Evolutionary conservation across 495 filamentous ascomycete species (phyloP).

Genomic region (Neurospora sp.): DNA sequence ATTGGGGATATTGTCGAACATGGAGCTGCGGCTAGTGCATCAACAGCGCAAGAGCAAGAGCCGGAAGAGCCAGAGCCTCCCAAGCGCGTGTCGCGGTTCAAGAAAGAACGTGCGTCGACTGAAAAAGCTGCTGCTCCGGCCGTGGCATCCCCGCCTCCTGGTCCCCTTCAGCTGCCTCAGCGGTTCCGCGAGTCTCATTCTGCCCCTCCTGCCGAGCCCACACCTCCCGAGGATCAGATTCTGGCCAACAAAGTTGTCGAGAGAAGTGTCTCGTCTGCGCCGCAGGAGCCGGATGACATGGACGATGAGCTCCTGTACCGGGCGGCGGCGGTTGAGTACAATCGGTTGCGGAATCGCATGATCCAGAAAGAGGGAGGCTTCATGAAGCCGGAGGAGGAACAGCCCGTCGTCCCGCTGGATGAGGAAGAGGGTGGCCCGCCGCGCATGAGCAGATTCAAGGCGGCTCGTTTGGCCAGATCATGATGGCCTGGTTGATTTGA

Average conservation of each 20-base stretch:
- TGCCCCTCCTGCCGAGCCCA: slow-evolving; percentile 22
- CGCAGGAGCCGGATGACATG: slow-evolving; percentile 57
- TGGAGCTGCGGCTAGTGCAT: slow-evolving; percentile 26
- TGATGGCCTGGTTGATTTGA: slow-evolving; percentile 6
- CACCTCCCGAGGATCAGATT: slow-evolving; percentile 46
- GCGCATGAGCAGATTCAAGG: slow-evolving; percentile 81
- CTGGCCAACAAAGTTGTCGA: slow-evolving; percentile 54
- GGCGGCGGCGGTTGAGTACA: slow-evolving; percentile 71
- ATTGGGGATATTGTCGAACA: slow-evolving; percentile 41
- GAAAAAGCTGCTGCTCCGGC: not conserved
- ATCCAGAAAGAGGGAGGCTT: slow-evolving; percentile 75
- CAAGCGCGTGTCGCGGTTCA: slow-evolving; percentile 40
- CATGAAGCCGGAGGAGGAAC: slow-evolving; percentile 44
- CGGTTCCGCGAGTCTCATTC: slow-evolving; percentile 9
- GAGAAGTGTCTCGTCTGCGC: slow-evolving; percentile 30
- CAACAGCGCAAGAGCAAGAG: slow-evolving; percentile 21
- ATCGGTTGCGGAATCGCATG: slow-evolving; percentile 66
- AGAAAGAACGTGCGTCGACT: slow-evolving; percentile 18
- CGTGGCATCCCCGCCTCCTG: slow-evolving; percentile 13
- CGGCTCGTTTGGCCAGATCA: slow-evolving; percentile 55
- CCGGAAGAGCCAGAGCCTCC: slow-evolving; percentile 13
- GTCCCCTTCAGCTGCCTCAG: slow-evolving; percentile 22
- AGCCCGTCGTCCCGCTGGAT: slow-evolving; percentile 45
- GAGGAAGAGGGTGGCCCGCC: slow-evolving; percentile 55
- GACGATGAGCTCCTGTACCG: slow-evolving; percentile 63